Conservation (phyloP, 208 protist genomes). For the Acanthamoeba castellanii region DNA sequence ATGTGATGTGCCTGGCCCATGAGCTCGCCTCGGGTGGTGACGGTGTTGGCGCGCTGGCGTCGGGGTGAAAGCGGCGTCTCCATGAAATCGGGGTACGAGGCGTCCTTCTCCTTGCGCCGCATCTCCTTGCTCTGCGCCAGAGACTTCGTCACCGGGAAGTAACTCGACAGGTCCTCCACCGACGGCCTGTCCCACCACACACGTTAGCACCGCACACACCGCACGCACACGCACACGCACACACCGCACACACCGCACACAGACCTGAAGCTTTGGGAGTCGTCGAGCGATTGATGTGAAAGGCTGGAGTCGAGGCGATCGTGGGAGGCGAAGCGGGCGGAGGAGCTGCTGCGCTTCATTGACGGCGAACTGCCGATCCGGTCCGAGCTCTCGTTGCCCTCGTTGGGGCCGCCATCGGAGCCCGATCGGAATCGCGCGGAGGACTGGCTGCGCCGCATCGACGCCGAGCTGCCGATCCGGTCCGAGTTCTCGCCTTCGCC, state of each 20-base stretch:
- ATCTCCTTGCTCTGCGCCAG: neutral
- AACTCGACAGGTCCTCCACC: constrained; percentile 1
- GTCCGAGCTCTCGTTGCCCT: neutral
- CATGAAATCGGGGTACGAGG: constrained; percentile 10
- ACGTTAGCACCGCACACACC: neutral
- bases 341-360: neutral
- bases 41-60: constrained; percentile 39
- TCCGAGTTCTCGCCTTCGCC: neutral
- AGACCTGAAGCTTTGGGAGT: neutral
- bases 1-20: neutral
- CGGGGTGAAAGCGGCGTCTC: constrained; percentile 18
- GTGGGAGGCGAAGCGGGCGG: constrained; percentile 5
- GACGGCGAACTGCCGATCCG: constrained; percentile 16
- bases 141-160: neutral
- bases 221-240: neutral
- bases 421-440: neutral
- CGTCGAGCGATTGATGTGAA: neutral
- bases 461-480: constrained; percentile 2
- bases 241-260: neutral
- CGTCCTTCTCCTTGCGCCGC: neutral
- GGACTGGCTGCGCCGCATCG: neutral
- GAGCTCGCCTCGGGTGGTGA: constrained; percentile 2
- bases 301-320: neutral
- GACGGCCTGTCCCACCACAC: neutral
- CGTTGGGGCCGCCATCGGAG: neutral